Base-by-base conservation (phyloP, 2,329 filamentous ascomycete species). In the Colletotrichum higginsianum region DNA sequence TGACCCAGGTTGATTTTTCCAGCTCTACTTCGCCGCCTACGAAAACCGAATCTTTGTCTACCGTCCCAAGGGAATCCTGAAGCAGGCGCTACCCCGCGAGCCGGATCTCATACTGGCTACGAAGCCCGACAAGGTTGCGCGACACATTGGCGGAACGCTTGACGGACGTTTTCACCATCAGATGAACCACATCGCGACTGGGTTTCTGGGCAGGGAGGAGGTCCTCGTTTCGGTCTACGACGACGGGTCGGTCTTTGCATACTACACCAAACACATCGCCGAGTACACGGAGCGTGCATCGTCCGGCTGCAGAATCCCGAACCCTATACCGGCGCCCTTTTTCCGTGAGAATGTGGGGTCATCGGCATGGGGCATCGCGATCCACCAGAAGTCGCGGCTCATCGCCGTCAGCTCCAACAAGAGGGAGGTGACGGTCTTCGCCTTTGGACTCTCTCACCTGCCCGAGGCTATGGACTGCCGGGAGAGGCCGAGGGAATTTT, bases 311-410 rank as follows among this genome's bases (percentile, higher is more conserved):
- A 67, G 23, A 53, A 69, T 30, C 55, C 73, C 73, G 38, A 50
- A 76, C 77, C 67, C 78, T 79, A 53, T 53, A 5, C 75, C 84
- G 71, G 77, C 75, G 66, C 84, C 84, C 0, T 93, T 97, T 77
- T 93, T 98, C 68, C 89, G 90, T 70, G 89, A 93, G 47, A 95
- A 93, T 78, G 94, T 98, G 2, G 89, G 89, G 1, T 84, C 82
- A 30, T 96, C 94, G 71, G 96, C 95, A 2, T 99, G 96, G 96
- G 96, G 96, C 0, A 82, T 98, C 58, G 92, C 94, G 9, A 87
- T 98, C 13, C 96, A 98, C 79, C 87, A 90, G 73, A 84, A 91
- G 73, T 94, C 94, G n/a, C 90, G 95, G 0, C 84, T 98, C 73
- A 92, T 99, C 73, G 96, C 96, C 0, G 92, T 97, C 49, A 94